Base-by-base conservation (phyloP, 441 rosid genomes). In the Pelargonium citronellum region DNA sequence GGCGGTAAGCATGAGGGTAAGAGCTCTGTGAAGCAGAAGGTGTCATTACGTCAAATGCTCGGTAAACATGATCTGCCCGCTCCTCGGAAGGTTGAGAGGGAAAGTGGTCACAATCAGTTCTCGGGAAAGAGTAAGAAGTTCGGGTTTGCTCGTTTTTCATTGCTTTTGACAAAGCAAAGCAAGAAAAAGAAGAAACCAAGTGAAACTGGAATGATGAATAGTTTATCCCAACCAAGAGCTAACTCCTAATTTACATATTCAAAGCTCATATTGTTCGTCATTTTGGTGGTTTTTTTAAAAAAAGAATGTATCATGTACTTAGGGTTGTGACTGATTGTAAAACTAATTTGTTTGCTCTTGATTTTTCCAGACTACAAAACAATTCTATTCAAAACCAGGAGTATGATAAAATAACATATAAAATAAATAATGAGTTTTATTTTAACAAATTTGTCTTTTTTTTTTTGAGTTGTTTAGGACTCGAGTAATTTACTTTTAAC, bases 11-110 rank as follows among this genome's bases (percentile, higher is more conserved):
- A 49, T 67, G 72, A 78, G 1, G 87, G 73, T 34, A 87, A 74
- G 73, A 84, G 74, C 66, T 43, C 68, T 4, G 51, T 61, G 73
- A 89, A 81, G 75, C 81, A 75, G 65, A 88, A 87, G 74, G 84
- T 86, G 49, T 89, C 97, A 0, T 71, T 93, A 61, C 89, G 95
- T 53, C 97, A 91, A 82, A 87, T 93, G 90, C 89, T 93, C 7
- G 69, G 86, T 10, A 88, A 89, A 73, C 83, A 69, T 6, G 86
- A 81, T 69, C n/a, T 7, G 0, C 66, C 58, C 7, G 17, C 75
- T 13, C 66, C 78, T 44, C 64, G 0, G 71, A 83, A 62, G 63
- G 72, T 67, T 13, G 85, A 85, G 68, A 79, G 76, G 75, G 89
- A 87, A 80, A 79, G 67, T 7, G 66, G 73, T 34, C 69, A 44